Evolutionary conservation across 495 filamentous ascomycete genomes (phyloP).

Genomic region (Aspergillus hancockii): DNA sequence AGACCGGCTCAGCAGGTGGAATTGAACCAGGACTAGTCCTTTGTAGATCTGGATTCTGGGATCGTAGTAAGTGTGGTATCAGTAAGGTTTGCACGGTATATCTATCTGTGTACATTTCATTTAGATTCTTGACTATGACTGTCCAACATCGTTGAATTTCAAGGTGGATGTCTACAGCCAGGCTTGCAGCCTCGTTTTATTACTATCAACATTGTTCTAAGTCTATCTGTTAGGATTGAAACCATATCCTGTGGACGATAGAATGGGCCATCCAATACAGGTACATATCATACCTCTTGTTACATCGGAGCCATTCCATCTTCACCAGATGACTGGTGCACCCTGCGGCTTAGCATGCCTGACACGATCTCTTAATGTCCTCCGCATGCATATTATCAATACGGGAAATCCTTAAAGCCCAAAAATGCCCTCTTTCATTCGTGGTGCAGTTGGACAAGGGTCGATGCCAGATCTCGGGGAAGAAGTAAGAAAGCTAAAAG

Average conservation of each 20-base stretch:
- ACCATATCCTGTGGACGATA: background rate
- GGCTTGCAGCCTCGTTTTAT: background rate
- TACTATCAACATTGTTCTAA: background rate
- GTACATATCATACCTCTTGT: conserved; percentile 16
- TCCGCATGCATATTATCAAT: conserved; percentile 17
- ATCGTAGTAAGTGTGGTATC: no score
- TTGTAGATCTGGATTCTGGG: conserved; percentile 15
- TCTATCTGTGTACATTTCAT: background rate
- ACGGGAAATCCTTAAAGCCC: background rate
- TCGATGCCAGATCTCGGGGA: background rate
- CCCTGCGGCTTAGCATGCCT: conserved; percentile 26
- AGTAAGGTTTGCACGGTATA: conserved; percentile 4
- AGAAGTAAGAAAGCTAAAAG: background rate
- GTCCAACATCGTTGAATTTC: background rate
- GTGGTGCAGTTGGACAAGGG: background rate
- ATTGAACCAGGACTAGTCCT: conserved; percentile 7
- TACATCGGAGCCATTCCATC: conserved; percentile 6
- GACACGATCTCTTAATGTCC: conserved; percentile 27
- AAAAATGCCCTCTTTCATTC: background rate
- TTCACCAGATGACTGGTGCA: conserved; percentile 25
- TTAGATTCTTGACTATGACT: background rate
- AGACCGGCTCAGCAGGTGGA: conserved; percentile 12
- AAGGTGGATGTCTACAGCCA: background rate
- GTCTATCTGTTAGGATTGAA: background rate
- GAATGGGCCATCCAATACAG: conserved; percentile 4